phyloP scores from a whole-genome alignment of 139 green algal genomes.

The Auxenochlorella pyrenoidosa region DNA sequence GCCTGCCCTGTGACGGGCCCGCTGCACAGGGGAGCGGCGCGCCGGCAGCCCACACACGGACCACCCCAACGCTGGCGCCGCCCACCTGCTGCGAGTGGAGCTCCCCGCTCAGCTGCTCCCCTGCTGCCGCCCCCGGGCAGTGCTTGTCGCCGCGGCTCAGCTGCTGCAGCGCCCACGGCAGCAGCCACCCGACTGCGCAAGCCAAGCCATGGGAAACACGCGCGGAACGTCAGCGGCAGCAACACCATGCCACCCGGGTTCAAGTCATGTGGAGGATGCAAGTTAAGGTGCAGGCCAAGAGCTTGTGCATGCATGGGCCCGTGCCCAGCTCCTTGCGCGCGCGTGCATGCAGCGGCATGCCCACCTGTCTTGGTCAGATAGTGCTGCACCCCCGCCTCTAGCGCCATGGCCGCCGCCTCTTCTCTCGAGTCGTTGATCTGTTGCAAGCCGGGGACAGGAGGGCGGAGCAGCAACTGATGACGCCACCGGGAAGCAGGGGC shows the following conservation, averaged over 20 bases:
- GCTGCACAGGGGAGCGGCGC: no score
- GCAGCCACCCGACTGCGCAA: constrained; percentile 17
- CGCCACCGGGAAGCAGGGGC: no score
- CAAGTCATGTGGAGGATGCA: no score
- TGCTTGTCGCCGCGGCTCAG: constrained; percentile 29
- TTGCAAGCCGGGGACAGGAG: no score
- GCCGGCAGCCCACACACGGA: neutral
- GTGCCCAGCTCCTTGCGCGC: neutral
- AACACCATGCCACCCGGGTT: no score
- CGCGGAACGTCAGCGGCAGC: no score
- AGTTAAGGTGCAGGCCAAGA: no score
- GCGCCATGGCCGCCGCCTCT: constrained; percentile 7
- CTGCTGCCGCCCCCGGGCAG: neutral
- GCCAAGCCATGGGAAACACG: no score
- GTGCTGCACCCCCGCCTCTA: constrained; percentile 29
- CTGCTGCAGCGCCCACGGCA: constrained; percentile 37
- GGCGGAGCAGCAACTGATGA: no score
- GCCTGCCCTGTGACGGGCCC: no score
- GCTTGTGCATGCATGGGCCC: neutral
- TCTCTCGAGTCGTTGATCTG: constrained; percentile 12
- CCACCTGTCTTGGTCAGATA: constrained; percentile 34
- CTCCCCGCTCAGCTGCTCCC: constrained; percentile 27
- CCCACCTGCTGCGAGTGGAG: neutral
- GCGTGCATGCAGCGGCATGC: neutral
- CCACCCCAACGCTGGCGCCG: no score